Conservation (phyloP, 164 flowering plant species). For the Liriodendron chinense region DNA sequence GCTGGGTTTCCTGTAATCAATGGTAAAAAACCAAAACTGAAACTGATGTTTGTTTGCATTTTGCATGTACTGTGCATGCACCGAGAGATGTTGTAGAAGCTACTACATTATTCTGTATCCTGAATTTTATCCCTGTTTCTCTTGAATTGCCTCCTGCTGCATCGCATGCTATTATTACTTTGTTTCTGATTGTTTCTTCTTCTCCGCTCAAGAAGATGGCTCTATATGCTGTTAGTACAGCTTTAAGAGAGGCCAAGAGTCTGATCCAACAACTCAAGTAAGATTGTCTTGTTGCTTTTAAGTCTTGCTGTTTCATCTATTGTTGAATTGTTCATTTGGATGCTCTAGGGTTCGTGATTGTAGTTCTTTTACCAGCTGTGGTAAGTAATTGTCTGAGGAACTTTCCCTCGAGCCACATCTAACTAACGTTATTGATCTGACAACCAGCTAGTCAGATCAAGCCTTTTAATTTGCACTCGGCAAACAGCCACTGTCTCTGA, state of each 20-base stretch:
- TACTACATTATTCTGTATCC: neutral
- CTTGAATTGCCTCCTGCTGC: neutral
- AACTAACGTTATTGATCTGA: no score
- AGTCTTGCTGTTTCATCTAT: neutral
- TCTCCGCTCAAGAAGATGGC: conserved; percentile 46
- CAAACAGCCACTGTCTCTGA: no score
- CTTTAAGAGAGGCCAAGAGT: conserved; percentile 28
- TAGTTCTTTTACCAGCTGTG: neutral
- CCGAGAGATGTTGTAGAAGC: neutral
- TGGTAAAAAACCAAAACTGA: neutral
- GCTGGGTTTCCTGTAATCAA: neutral
- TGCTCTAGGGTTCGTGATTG: neutral
- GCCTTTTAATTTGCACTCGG: no score
- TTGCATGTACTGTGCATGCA: neutral
- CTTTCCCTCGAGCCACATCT: no score
- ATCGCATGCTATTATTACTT: neutral
- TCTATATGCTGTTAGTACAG: conserved; percentile 36
- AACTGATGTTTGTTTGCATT: neutral
- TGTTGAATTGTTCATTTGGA: neutral
- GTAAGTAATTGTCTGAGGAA: no score
- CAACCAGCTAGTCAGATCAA: no score
- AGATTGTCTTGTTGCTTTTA: neutral
- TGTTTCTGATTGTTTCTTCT: neutral
- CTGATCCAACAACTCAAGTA: conserved; percentile 23
- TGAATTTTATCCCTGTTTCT: neutral